These are phyloP conservation scores for Candida tallmaniae DNA, from an alignment of 805 yeast genomes.

Conservation along the genomic window DNA sequence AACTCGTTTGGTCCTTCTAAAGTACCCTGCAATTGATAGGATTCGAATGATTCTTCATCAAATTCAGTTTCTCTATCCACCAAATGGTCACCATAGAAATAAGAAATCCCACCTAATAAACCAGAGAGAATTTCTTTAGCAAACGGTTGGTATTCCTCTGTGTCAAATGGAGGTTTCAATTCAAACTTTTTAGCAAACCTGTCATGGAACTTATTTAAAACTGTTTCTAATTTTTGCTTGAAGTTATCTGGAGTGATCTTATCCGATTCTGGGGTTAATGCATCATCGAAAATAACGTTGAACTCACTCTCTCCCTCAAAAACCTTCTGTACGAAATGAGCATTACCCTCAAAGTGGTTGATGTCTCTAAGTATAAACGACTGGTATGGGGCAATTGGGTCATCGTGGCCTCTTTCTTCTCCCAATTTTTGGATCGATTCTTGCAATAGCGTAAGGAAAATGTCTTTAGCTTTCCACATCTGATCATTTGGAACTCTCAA, in stretches of 20 bases:
- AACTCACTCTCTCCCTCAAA: conserved; percentile 75
- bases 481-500: conserved; percentile 66
- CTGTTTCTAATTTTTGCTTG: conserved; percentile 24
- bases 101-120: conserved; percentile 84
- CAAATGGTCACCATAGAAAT: conserved; percentile 76
- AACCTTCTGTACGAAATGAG: conserved; percentile 74
- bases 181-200: conserved; percentile 51
- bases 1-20: conserved; percentile 74
- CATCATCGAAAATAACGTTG: conserved; percentile 57
- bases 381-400: conserved; percentile 43
- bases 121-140: conserved; percentile 80
- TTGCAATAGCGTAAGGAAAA: conserved; percentile 63
- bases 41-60: conserved; percentile 67
- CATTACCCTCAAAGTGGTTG: conserved; percentile 62
- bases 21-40: conserved; percentile 46
- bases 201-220: conserved; percentile 39
- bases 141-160: conserved; percentile 44
- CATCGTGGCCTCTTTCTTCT: conserved; percentile 16
- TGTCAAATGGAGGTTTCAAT: conserved; percentile 51
- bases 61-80: conserved; percentile 70
- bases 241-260: conserved; percentile 36
- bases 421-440: conserved; percentile 56
- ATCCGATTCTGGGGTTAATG: conserved; percentile 33
- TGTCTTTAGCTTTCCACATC: conserved; percentile 75
- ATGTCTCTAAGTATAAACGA: conserved; percentile 54